Percentiles rank a stretch among this genome's conserved stretches.
Conservation (phyloP, 2,329 filamentous ascomycete species). For the Coniochaeta hoffmannii region DNA sequence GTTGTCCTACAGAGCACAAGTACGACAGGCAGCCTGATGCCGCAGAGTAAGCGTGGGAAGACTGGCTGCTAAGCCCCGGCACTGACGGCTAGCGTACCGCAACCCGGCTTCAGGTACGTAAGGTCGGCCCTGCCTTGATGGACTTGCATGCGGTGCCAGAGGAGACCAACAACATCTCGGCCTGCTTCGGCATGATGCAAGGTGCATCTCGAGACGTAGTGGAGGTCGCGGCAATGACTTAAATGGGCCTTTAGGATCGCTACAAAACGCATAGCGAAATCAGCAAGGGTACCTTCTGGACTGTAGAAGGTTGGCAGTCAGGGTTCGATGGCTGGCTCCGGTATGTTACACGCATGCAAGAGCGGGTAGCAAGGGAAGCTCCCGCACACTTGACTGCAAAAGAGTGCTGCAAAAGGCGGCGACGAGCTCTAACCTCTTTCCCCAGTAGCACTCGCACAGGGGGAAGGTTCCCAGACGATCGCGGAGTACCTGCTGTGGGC, state of each 20-base stretch:
- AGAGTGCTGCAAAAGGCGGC: background rate
- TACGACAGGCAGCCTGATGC: background rate
- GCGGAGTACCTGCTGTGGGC: background rate
- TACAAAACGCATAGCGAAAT: background rate
- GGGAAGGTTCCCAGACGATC: background rate
- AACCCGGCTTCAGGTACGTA: background rate
- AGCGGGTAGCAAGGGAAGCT: background rate
- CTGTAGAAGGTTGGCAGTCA: background rate
- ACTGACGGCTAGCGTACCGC: background rate
- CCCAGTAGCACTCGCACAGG: background rate
- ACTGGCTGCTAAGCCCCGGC: background rate
- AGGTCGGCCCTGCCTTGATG: background rate
- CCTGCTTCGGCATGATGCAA: background rate
- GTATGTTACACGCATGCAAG: conserved; percentile 1
- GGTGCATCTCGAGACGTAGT: background rate
- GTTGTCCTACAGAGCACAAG: background rate
- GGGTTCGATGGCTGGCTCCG: background rate
- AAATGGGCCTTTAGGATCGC: background rate
- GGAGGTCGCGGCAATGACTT: background rate
- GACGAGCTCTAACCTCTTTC: background rate
- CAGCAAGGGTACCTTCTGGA: background rate
- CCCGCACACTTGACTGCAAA: background rate
- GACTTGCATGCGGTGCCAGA: background rate
- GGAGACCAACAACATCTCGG: background rate
- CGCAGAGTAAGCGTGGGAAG: background rate